Conservation (phyloP, 2,329 filamentous ascomycete species). For the Ophioceras dolichostomum region DNA sequence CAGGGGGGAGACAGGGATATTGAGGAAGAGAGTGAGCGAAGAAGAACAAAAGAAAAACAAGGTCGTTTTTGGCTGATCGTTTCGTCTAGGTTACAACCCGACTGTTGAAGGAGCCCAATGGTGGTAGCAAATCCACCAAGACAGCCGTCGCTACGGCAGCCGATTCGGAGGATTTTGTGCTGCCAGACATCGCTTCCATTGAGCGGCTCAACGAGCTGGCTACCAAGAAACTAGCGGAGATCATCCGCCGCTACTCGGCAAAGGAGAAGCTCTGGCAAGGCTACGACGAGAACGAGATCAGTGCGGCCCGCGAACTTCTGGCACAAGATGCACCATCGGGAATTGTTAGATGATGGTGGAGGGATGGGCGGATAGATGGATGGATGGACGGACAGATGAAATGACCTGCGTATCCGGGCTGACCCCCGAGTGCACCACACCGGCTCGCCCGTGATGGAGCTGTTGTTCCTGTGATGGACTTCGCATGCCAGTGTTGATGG, state of each 20-base stretch:
- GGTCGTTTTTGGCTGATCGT: no score
- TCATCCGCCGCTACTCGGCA: constrained; percentile 51
- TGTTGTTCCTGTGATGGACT: not conserved
- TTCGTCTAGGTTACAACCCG: constrained; percentile 37
- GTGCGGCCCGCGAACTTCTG: constrained; percentile 57
- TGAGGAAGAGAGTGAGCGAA: constrained; percentile 11
- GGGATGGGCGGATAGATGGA: constrained; percentile 9
- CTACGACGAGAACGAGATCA: constrained; percentile 59
- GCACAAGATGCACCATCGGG: constrained; percentile 35
- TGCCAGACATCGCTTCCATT: constrained; percentile 46
- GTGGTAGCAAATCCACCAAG: no score
- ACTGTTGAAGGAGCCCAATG: constrained; percentile 32
- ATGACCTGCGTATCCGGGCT: no score
- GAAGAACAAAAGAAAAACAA: not conserved
- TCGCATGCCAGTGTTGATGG: not conserved
- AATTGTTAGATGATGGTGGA: constrained; percentile 26
- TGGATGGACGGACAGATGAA: not conserved
- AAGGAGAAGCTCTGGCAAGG: constrained; percentile 58
- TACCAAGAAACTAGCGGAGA: constrained; percentile 64
- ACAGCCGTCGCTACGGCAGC: constrained; percentile 24
- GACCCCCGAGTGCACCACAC: not conserved
- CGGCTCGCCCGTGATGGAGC: no score
- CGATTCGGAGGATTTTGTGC: constrained; percentile 35
- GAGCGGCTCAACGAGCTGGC: constrained; percentile 60
- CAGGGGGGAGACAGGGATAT: not conserved